Evolutionary conservation across 2,329 filamentous ascomycete genomes (phyloP), one percentile per base, ranked within the genome.

Genomic region (Calonectria montana): DNA sequence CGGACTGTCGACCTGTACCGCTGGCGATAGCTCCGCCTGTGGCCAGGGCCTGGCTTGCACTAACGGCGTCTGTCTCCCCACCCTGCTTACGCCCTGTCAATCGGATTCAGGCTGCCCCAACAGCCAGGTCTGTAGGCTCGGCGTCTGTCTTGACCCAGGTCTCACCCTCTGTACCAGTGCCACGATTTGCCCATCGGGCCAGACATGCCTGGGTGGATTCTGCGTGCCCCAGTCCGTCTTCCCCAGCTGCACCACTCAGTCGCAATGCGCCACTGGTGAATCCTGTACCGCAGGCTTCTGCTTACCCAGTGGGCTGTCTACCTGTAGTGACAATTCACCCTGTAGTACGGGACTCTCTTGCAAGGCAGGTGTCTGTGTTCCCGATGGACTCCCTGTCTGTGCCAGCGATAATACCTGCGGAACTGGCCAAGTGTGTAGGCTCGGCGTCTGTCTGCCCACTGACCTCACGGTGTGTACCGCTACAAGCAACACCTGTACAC

Each of bases 41-140:
- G 45, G 25, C 15, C 41, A 21, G 8, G 53, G 50, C 23, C 21
- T 57, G 16, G 31, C 62, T 21, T 70, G 67, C 21, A 61, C 39
- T 15, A 39, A 21, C 5, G 67, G 67, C 2, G 69, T 61, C n/a
- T 67, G 69, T 25, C 43, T 71, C n/a, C 69, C 63, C 18, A 35
- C 63, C 1, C 25, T 50, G 21, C 37, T 65, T 16, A 59, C 67
- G 6, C 29, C 61, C 16, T 69, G 67, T 10, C 31, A 50, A 13
- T 41, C 18, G 1, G 45, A 65, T 18, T 48, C 59, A 1, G 21
- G 27, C 12, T 69, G 67, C 4, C 31, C 47, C 27, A 63, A 13
- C 9, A 47, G 57, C 6, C 35, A 63, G 37, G 57, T 63, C 12
- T 69, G 66, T 23, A 43, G 45, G 15, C 45, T 69, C 1, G 66